A percentile compares a stretch with the other conserved stretches of the same genome.
phyloP scores from a whole-genome alignment of 345 rosid species.

The Anacardium occidentale region DNA sequence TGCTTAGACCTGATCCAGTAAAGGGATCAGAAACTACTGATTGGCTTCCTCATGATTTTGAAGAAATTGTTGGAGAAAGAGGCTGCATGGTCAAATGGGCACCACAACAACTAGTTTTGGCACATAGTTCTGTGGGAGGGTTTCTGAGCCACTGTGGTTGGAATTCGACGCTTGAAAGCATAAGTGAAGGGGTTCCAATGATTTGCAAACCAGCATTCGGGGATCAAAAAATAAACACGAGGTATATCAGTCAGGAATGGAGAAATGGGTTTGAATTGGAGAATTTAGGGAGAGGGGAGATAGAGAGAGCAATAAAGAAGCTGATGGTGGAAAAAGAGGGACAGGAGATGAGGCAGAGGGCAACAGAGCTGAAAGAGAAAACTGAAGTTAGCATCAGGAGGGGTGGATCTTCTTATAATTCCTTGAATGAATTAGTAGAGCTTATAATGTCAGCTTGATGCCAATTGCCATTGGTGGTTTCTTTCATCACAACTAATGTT shows the following conservation, averaged over 20 bases:
- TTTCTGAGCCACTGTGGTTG: slow-evolving; percentile 19
- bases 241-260: not conserved
- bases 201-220: slow-evolving; percentile 8
- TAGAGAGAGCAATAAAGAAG: slow-evolving; percentile 5
- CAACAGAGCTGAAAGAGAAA: slow-evolving; percentile 9
- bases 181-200: slow-evolving; percentile 13
- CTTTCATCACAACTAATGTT: too few species aligned
- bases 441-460: slow-evolving; percentile 1
- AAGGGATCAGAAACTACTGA: not conserved
- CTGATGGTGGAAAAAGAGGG: slow-evolving; percentile 9
- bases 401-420: slow-evolving; percentile 14
- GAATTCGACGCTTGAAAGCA: slow-evolving; percentile 8
- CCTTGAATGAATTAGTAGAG: slow-evolving; percentile 14
- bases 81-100: slow-evolving; percentile 10
- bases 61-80: not conserved
- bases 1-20: not conserved
- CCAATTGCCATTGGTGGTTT: too few species aligned
- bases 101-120: slow-evolving; percentile 1
- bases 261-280: slow-evolving; percentile 5
- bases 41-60: not conserved
- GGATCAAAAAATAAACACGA: slow-evolving; percentile 2
- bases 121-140: slow-evolving; percentile 12
- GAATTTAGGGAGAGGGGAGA: not conserved
- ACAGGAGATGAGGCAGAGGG: slow-evolving; percentile 7
- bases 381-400: not conserved